phyloP scores from a whole-genome alignment of 1,139 yeast genomes.

The Yamadazyma taylorii region DNA sequence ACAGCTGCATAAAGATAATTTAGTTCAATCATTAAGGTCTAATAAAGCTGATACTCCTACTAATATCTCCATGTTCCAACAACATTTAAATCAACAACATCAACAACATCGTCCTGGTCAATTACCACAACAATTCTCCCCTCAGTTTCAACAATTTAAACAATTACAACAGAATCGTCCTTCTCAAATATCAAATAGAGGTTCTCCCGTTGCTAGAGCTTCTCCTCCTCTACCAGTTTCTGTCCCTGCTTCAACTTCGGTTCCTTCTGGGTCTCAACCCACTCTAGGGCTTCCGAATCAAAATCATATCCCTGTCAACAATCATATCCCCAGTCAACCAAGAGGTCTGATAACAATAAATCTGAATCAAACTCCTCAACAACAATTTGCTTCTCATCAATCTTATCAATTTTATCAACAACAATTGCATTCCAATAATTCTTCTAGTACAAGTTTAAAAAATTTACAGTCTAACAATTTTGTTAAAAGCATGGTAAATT shows the following conservation, averaged over 20 bases:
- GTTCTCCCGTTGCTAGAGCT: constrained; percentile 3
- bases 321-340: too few species aligned
- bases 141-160: constrained; percentile 18
- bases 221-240: constrained; percentile 3
- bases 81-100: constrained; percentile 17
- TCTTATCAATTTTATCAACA: constrained; percentile 13
- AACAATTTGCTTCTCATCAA: constrained; percentile 8
- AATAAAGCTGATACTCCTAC: constrained; percentile 33
- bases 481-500: constrained; percentile 12
- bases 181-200: background rate
- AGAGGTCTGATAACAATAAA: background rate
- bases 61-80: constrained; percentile 24
- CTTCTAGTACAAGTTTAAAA: constrained; percentile 16
- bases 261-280: background rate
- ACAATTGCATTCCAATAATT: constrained; percentile 14
- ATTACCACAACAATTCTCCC: constrained; percentile 17
- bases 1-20: constrained; percentile 18
- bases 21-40: constrained; percentile 31
- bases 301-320: background rate
- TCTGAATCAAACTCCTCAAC: constrained; percentile 1
- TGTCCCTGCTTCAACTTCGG: constrained; percentile 1
- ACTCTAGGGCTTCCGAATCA: background rate
- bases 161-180: constrained; percentile 10
- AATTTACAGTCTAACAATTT: constrained; percentile 15
- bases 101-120: constrained; percentile 19